Percentiles rank a stretch among this genome's conserved stretches.
Conservation (phyloP, 1,139 yeast genomes). For the Geotrichum cucujoidarum region DNA sequence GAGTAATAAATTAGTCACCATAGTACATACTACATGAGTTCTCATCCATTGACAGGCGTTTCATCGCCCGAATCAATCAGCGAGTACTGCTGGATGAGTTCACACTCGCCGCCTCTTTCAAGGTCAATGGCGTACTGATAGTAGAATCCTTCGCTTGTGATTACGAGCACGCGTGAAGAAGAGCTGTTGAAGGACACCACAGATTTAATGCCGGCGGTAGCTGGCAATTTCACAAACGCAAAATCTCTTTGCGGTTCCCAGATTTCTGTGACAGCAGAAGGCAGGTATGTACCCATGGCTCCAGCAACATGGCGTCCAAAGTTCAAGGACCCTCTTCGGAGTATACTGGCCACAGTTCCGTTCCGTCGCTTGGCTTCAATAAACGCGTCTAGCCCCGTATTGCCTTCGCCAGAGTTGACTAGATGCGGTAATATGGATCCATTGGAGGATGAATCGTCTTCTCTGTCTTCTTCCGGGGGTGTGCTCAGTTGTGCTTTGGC, state of each 20-base stretch:
- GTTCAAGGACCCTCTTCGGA: conserved; percentile 51
- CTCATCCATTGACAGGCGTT: not conserved
- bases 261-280: conserved; percentile 77
- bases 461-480: conserved; percentile 11
- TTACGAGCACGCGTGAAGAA: conserved; percentile 65
- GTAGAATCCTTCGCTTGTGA: conserved; percentile 81
- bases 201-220: conserved; percentile 17
- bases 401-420: conserved; percentile 8
- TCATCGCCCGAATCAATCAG: conserved; percentile 23
- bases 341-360: conserved; percentile 25
- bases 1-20: not conserved
- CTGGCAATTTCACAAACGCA: conserved; percentile 82
- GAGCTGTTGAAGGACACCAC: conserved; percentile 42
- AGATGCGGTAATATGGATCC: conserved; percentile 13
- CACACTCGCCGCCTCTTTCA: conserved; percentile 91
- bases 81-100: conserved; percentile 65
- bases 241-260: conserved; percentile 85
- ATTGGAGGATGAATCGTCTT: conserved; percentile 9
- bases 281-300: conserved; percentile 81
- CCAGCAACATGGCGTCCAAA: conserved; percentile 77
- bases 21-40: not conserved
- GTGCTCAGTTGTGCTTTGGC: conserved; percentile 3
- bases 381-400: conserved; percentile 19
- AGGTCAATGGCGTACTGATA: conserved; percentile 84
- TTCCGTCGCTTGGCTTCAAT: conserved; percentile 21